phyloP scores from a whole-genome alignment of 164 flowering plant genomes.

The Umbellularia californica region DNA sequence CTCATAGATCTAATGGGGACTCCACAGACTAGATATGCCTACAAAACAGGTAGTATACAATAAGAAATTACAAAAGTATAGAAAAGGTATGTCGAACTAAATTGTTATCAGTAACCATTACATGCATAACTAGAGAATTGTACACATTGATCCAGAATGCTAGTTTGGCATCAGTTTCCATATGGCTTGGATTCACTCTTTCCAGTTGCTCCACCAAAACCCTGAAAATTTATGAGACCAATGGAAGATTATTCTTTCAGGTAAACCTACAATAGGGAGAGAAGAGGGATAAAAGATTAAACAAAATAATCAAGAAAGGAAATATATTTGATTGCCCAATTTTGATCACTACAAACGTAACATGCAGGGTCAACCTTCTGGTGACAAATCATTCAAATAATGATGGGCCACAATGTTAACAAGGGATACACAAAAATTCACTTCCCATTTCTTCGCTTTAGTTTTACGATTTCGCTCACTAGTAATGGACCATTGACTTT shows the following conservation, averaged over 20 bases:
- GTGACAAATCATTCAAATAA: too few species aligned
- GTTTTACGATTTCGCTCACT: not conserved
- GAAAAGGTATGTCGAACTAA: not conserved
- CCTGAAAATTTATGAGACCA: constrained; percentile 36
- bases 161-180: constrained; percentile 58
- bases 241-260: not conserved
- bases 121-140: constrained; percentile 91
- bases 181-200: constrained; percentile 53
- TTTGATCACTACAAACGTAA: too few species aligned
- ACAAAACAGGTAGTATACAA: constrained; percentile 6
- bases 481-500: not conserved
- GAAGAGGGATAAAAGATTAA: not conserved
- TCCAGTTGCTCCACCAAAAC: constrained; percentile 75
- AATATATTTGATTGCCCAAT: not conserved
- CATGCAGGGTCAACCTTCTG: too few species aligned
- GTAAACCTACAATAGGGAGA: not conserved
- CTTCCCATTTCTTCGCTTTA: not conserved
- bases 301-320: not conserved
- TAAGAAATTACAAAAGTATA: not conserved
- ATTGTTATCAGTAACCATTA: constrained; percentile 23
- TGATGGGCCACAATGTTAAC: not conserved
- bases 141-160: constrained; percentile 94
- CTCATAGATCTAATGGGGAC: constrained; percentile 62
- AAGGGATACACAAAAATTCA: not conserved
- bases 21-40: constrained; percentile 89